Conservation (phyloP, 73 alveolate species). For the Stentor coeruleus region DNA sequence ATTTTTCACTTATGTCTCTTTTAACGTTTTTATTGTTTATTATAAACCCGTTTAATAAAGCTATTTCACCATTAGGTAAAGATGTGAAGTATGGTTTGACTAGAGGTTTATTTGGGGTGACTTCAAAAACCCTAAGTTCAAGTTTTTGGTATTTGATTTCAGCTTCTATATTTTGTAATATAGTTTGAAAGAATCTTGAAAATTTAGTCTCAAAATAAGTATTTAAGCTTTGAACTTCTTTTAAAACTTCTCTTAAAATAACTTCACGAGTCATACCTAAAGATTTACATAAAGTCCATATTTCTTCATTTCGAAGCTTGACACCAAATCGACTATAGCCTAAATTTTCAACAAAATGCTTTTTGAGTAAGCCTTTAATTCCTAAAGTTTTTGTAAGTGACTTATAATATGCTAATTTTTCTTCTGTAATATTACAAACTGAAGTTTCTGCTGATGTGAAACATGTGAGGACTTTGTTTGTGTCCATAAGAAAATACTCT, state of each 20-base stretch:
- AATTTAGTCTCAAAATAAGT: not conserved
- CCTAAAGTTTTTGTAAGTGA: not conserved
- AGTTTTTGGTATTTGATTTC: constrained; percentile 1
- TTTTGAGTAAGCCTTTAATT: not conserved
- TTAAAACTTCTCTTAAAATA: not conserved
- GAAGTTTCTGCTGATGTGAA: not conserved
- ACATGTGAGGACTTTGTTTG: not conserved
- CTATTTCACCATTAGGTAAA: constrained; percentile 45
- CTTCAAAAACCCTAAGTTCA: constrained; percentile 49
- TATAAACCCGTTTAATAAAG: constrained; percentile 78
- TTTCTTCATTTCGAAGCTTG: not conserved
- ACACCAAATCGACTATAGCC: not conserved
- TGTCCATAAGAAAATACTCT: not conserved
- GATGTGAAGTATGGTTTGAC: not conserved
- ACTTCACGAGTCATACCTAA: not conserved
- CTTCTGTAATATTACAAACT: not conserved
- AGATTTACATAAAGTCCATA: not conserved
- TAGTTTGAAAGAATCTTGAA: not conserved
- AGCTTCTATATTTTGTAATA: not conserved
- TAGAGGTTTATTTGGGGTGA: not conserved
- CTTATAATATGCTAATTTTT: too few species aligned
- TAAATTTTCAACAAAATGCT: too few species aligned
- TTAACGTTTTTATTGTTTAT: constrained; percentile 72
- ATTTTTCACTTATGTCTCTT: constrained; percentile 78
- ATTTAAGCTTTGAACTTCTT: not conserved